phyloP scores from a whole-genome alignment of 768 basidiomycete species.

The Artomyces pyxidatus region DNA sequence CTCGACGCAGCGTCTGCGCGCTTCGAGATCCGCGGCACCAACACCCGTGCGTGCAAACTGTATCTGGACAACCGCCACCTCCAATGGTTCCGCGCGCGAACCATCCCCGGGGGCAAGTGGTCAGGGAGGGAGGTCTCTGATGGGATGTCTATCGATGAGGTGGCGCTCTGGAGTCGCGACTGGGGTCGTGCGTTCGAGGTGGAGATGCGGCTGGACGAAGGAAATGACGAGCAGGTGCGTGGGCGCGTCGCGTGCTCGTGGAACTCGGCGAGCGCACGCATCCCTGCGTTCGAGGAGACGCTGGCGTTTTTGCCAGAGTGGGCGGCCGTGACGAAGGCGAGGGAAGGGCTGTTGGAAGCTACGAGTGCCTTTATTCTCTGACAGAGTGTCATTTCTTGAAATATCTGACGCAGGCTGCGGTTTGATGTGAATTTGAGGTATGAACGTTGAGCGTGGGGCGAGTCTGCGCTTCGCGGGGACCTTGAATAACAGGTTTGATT shows the following conservation, averaged over 20 bases:
- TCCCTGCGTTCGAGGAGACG: constrained; percentile 11
- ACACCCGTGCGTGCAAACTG: constrained; percentile 58
- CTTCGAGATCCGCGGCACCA: constrained; percentile 43
- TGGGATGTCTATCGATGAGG: not conserved
- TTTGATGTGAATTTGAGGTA: too few relatives aligned
- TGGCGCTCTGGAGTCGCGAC: constrained; percentile 8
- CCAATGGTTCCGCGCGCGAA: constrained; percentile 5
- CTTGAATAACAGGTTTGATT: too few relatives aligned
- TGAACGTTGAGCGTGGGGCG: too few relatives aligned
- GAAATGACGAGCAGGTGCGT: not conserved
- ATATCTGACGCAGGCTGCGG: too few relatives aligned
- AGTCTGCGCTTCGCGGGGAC: too few relatives aligned
- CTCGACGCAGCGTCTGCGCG: constrained; percentile 36
- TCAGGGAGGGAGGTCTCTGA: constrained; percentile 8
- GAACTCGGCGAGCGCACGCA: constrained; percentile 2
- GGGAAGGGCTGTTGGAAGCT: not conserved
- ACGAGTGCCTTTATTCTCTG: not conserved
- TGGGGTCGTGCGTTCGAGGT: constrained; percentile 11
- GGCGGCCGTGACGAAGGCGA: constrained; percentile 9
- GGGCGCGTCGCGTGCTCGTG: constrained; percentile 12
- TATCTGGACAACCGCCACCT: constrained; percentile 37
- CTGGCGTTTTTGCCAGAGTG: constrained; percentile 11
- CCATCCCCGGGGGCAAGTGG: constrained; percentile 1
- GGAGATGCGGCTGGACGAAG: constrained; percentile 5
- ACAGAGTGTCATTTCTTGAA: not conserved